These are phyloP conservation scores for Leccinum subtestaceum DNA, from an alignment of 768 basidiomycete species.

Conservation along the genomic window DNA sequence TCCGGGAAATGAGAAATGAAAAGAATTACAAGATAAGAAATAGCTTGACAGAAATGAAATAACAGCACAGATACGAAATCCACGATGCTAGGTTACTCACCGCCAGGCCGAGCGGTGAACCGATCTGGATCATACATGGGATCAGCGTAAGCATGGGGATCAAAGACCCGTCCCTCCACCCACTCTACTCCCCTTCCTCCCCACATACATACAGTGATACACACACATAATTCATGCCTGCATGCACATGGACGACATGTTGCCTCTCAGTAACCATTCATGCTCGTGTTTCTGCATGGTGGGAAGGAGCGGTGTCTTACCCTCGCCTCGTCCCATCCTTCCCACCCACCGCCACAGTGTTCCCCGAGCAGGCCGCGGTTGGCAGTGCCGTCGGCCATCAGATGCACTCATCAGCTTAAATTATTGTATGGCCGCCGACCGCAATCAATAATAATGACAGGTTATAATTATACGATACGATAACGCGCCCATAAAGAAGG, in stretches of 20 bases:
- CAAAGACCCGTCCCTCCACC: neutral
- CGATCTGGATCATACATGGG: conserved; percentile 15
- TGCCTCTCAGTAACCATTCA: conserved; percentile 8
- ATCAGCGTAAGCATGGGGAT: conserved; percentile 10
- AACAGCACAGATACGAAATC: conserved; percentile 4
- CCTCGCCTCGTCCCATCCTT: conserved; percentile 5
- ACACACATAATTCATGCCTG: neutral
- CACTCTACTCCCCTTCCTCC: neutral
- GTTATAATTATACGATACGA: conserved; percentile 3
- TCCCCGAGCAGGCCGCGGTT: conserved; percentile 6
- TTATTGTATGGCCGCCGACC: conserved; percentile 15
- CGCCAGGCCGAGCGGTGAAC: neutral
- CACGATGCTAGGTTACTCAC: neutral
- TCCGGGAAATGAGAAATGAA: conserved; percentile 8
- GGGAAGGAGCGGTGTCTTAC: conserved; percentile 26
- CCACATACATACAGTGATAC: neutral
- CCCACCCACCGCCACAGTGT: conserved; percentile 14
- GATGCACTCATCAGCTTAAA: neutral
- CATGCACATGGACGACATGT: conserved; percentile 15
- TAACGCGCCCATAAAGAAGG: conserved; percentile 1
- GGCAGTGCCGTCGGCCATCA: conserved; percentile 5
- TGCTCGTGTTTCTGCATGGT: conserved; percentile 12
- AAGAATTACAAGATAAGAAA: conserved; percentile 2
- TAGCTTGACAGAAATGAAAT: conserved; percentile 8
- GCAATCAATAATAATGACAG: conserved; percentile 29